Evolutionary conservation across 805 yeast species (phyloP).

Genomic region (Candida xiaguanensis): DNA sequence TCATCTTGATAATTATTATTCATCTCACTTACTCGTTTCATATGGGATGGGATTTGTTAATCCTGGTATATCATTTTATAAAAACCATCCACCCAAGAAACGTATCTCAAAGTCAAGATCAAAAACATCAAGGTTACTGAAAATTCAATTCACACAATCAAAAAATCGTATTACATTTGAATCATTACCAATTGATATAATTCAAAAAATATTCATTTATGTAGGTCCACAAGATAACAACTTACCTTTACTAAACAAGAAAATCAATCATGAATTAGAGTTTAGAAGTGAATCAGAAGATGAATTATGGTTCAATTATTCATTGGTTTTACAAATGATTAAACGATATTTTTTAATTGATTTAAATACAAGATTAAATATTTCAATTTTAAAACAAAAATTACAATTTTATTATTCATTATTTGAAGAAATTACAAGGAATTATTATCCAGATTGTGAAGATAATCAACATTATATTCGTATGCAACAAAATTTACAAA

Average conservation of each 20-base stretch:
- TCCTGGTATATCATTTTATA: constrained; percentile 21
- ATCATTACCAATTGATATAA: constrained; percentile 40
- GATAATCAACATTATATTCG: constrained; percentile 1
- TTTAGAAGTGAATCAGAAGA: constrained; percentile 15
- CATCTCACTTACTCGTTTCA: too few species aligned
- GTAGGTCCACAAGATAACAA: constrained; percentile 29
- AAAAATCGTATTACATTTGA: constrained; percentile 1
- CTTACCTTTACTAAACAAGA: constrained; percentile 32
- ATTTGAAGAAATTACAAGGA: background rate
- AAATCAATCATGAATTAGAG: constrained; percentile 17
- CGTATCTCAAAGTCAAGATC: background rate
- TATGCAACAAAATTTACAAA: constrained; percentile 3
- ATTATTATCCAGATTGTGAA: background rate
- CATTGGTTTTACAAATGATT: constrained; percentile 21
- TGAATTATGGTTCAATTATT: constrained; percentile 18
- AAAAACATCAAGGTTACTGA: background rate
- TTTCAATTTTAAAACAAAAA: constrained; percentile 13
- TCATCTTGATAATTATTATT: too few species aligned
- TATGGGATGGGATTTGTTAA: constrained; percentile 24
- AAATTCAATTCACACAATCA: too few species aligned
- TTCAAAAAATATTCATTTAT: constrained; percentile 35
- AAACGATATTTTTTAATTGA: constrained; percentile 16
- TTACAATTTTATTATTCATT: constrained; percentile 10
- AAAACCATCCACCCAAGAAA: background rate
- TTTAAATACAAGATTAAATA: constrained; percentile 16